Conservation (phyloP, 2,329 filamentous ascomycete species). For the Drechslerella dactyloides region DNA sequence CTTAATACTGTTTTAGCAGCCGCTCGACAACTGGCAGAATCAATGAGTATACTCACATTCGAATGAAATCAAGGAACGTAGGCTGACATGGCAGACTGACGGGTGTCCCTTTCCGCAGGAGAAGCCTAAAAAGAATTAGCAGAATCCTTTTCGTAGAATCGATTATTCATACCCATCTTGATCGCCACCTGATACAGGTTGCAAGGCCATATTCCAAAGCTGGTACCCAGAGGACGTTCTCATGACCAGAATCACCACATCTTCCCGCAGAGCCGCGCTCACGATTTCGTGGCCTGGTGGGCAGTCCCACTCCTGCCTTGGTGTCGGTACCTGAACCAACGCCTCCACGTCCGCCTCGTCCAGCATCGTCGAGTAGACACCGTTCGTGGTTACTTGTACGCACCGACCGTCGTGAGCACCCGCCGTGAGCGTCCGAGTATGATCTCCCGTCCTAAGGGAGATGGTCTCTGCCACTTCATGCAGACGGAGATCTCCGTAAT, state of each 20-base stretch:
- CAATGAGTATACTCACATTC: constrained; percentile 9
- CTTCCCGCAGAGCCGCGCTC: constrained; percentile 17
- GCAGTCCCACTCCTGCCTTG: constrained; percentile 47
- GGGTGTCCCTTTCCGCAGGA: constrained; percentile 15
- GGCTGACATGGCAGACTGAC: constrained; percentile 27
- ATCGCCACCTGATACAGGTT: constrained; percentile 23
- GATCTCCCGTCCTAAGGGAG: constrained; percentile 31
- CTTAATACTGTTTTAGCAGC: constrained; percentile 19
- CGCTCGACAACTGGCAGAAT: not conserved
- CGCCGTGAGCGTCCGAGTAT: constrained; percentile 22
- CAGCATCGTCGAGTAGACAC: constrained; percentile 38
- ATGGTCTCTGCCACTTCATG: constrained; percentile 34
- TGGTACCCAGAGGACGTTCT: constrained; percentile 16
- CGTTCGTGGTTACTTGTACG: constrained; percentile 34
- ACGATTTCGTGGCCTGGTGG: constrained; percentile 21
- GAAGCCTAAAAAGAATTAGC: constrained; percentile 16
- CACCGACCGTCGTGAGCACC: constrained; percentile 24
- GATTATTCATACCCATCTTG: constrained; percentile 19
- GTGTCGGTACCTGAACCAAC: constrained; percentile 27
- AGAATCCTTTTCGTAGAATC: not conserved
- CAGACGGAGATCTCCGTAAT: constrained; percentile 26
- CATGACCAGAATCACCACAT: constrained; percentile 24
- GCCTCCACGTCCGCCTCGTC: constrained; percentile 39
- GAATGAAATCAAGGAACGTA: constrained; percentile 34
- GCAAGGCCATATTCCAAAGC: constrained; percentile 42